These are phyloP conservation scores for Dichotomocladium elegans DNA, from an alignment of 371 early-diverging fungal genomes.

Conservation along the genomic window DNA sequence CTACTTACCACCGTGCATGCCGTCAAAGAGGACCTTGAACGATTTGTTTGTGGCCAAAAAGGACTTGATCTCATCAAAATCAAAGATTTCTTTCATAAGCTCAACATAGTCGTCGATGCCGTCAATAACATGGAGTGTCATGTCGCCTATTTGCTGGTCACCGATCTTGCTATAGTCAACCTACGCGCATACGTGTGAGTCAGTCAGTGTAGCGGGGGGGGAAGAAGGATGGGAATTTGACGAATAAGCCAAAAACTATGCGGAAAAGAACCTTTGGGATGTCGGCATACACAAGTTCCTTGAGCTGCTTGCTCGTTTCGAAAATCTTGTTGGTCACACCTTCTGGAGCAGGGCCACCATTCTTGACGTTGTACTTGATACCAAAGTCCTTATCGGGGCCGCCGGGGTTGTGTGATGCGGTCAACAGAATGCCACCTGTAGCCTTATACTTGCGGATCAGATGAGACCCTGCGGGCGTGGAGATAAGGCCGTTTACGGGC, in stretches of 20 bases:
- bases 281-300: slow-evolving; percentile 64
- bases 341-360: slow-evolving; percentile 98
- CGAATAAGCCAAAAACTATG: too few species aligned
- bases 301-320: slow-evolving; percentile 66
- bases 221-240: too few species aligned
- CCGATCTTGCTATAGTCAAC: slow-evolving; percentile 78
- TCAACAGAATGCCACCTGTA: slow-evolving; percentile 91
- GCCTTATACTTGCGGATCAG: slow-evolving; percentile 87
- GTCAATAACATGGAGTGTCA: slow-evolving; percentile 86
- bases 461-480: slow-evolving; percentile 95
- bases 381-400: slow-evolving; percentile 98
- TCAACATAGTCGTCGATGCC: slow-evolving; percentile 87
- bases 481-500: slow-evolving; percentile 90
- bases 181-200: slow-evolving; percentile 13
- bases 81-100: slow-evolving; percentile 88
- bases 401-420: slow-evolving; percentile 98
- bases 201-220: too few species aligned
- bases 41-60: slow-evolving; percentile 70
- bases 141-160: slow-evolving; percentile 47
- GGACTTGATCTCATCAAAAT: slow-evolving; percentile 73
- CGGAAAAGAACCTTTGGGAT: slow-evolving; percentile 52
- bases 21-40: slow-evolving; percentile 91
- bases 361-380: slow-evolving; percentile 94
- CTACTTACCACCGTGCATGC: slow-evolving; percentile 81
- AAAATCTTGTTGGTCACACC: slow-evolving; percentile 90